Evolutionary conservation across 192 early-diverging fungal species (phyloP).

Genomic region (Coemansia sp.): DNA sequence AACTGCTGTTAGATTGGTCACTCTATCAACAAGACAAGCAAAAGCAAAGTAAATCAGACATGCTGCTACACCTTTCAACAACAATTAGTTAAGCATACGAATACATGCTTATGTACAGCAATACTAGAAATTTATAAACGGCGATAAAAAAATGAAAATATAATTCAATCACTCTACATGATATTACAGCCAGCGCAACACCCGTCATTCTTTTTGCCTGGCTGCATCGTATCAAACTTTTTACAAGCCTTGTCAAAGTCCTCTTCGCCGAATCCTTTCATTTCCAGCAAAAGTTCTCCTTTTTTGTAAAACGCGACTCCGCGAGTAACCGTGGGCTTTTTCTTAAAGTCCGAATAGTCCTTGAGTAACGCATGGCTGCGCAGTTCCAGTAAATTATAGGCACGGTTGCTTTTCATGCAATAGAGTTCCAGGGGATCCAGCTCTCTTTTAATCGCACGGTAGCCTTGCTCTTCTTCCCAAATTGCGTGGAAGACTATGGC

Average conservation of each 20-base stretch:
- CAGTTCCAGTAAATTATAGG: background rate
- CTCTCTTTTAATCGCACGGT: background rate
- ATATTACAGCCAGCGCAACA: background rate
- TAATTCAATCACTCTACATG: background rate
- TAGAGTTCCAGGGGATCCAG: background rate
- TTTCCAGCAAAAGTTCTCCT: background rate
- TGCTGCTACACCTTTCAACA: too few relatives aligned
- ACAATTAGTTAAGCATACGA: too few relatives aligned
- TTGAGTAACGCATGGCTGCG: background rate
- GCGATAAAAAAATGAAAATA: too few relatives aligned
- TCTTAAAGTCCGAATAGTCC: background rate
- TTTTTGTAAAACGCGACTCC: slow-evolving; percentile 1
- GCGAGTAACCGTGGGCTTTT: background rate
- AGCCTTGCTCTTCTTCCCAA: background rate
- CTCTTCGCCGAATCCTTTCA: background rate
- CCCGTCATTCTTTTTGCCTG: background rate
- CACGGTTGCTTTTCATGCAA: background rate
- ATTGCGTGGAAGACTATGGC: background rate
- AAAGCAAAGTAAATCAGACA: too few relatives aligned
- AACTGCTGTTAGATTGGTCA: too few relatives aligned
- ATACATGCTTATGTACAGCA: too few relatives aligned
- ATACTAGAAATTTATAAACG: too few relatives aligned
- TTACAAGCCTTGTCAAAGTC: background rate
- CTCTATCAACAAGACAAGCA: too few relatives aligned
- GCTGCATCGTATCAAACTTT: background rate